Evolutionary conservation across 106 monocot genomes (phyloP), one percentile per base, ranked within the genome.

Genomic region (Dactylorhiza incarnata): DNA sequence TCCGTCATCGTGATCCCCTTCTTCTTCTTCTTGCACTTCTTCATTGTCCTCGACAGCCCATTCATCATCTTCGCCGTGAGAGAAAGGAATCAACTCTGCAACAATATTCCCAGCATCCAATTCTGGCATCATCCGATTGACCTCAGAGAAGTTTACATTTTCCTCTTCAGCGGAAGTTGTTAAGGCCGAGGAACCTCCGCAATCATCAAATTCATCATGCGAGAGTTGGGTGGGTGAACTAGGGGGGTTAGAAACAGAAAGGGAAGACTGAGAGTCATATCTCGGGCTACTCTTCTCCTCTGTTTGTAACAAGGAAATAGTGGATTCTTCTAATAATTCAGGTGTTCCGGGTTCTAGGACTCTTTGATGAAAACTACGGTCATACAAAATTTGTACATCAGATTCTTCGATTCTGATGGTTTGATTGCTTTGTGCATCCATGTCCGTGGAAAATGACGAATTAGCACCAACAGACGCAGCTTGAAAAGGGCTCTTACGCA

Each of bases 241-340:
- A 74, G 96, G 96, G 44, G 96, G 91, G 62, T 87, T 96, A 66
- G 93, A 85, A 78, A 93, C 85, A 61, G 93, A 93, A 76, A 93
- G 82, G 45, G 93, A 91, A 2, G 93, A 91, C 61, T 93, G 93
- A 68, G 93, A 93, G 54, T 76, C 88, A 69, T 80, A 88, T 61
- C 78, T 73, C 24, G 82, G 84, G 70, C 79, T 87, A 47, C 77
- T 78, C 58, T 89, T 93, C 45, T 87, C 88, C 67, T 73, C 85
- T 45, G 56, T 76, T 55, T 81, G 76, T 15, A 83, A 82, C 25
- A 53, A 47, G 68, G 76, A 66, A 23, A 76, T 66, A 63, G 29
- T 51, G 82, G 69, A 73, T n/a, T 66, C 75, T 65, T 81, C 86
- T 9, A 76, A 46, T 55, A 74, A 45, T 24, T 73, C 63, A n/a